Evolutionary conservation across 1,139 yeast genomes (phyloP), one percentile per base, ranked within the genome.

Genomic region (Diutina catenulata): DNA sequence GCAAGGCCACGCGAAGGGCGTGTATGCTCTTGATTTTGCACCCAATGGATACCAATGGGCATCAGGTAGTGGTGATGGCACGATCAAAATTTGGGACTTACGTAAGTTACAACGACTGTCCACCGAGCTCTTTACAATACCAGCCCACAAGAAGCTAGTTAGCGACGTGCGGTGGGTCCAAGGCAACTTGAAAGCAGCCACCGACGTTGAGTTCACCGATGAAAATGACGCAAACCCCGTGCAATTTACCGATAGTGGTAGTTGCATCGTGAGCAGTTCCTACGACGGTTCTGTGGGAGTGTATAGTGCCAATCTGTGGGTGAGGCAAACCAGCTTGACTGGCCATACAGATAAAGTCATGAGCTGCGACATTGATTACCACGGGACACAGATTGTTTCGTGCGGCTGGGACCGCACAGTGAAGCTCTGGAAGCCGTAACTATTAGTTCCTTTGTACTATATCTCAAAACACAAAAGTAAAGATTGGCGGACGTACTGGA

Each of bases 81-180:
- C 78, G 1, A 69, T 86, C 9, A 80, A 81, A 49, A 65, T 88
- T 1, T 91, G 97, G 97, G 98, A 91, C 57, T 41, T 91, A 36
- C 66, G 98, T 37, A 58, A 52, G 38, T 40, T 60, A 15, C 52
- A 52, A 25, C 41, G 24, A 26, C 39, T 64, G 55, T 46, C 52
- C 10, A 53, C 51, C 37, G 72, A 68, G 29, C 42, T 63, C 15
- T 64, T 62, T 35, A 64, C 80, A 1, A 73, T 91, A 3, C 79
- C 88, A 1, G 93, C 93, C 0, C 97, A 91, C 56, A 73, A 70
- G 3, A 81, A 74, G 50, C 55, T 86, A 19, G 76, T 88, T 0
- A 76, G 94, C 6, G 84, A 74, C 43, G 67, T 86, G 2, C 62
- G 67, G 40, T 80, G 81, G 47, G 67, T 64, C 39, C 56, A 57